Evolutionary conservation across 2,329 filamentous ascomycete species (phyloP).

Genomic region (Phoma herbarum): DNA sequence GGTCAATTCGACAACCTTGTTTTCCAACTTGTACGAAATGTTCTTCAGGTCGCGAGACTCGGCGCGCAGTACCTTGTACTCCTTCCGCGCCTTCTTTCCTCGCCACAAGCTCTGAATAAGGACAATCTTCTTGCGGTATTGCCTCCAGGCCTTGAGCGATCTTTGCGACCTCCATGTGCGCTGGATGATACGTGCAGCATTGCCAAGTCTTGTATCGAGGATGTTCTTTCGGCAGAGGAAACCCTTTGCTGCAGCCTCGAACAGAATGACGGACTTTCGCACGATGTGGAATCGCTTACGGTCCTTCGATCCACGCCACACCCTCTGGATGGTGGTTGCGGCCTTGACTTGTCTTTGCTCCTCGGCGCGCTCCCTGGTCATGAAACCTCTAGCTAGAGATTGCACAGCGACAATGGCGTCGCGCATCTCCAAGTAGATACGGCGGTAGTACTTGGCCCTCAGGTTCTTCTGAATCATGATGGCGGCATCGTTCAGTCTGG

Average conservation of each 20-base stretch:
- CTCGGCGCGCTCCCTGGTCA: slow-evolving; percentile 79
- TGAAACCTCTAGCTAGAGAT: slow-evolving; percentile 76
- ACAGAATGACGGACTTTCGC: slow-evolving; percentile 83
- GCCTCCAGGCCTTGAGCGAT: slow-evolving; percentile 81
- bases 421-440: slow-evolving; percentile 86
- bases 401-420: slow-evolving; percentile 83
- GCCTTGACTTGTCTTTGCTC: slow-evolving; percentile 84
- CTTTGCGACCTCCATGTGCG: slow-evolving; percentile 84
- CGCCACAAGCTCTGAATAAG: slow-evolving; percentile 94
- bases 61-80: slow-evolving; percentile 90
- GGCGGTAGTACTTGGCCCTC: slow-evolving; percentile 92
- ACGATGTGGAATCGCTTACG: slow-evolving; percentile 80
- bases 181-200: slow-evolving; percentile 90
- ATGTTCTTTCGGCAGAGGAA: slow-evolving; percentile 90
- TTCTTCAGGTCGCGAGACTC: slow-evolving; percentile 98
- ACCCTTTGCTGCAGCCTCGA: slow-evolving; percentile 91
- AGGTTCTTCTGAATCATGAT: slow-evolving; percentile 99
- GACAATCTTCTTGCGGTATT: slow-evolving; percentile 87
- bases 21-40: slow-evolving; percentile 99
- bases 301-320: slow-evolving; percentile 94
- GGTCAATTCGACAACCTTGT: slow-evolving; percentile 98
- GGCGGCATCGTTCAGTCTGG: slow-evolving; percentile 88
- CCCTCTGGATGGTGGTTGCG: slow-evolving; percentile 91
- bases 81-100: slow-evolving; percentile 78
- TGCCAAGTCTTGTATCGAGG: slow-evolving; percentile 90